phyloP scores from a whole-genome alignment of 2,329 filamentous ascomycete species.

The Neofusicoccum laricinum region DNA sequence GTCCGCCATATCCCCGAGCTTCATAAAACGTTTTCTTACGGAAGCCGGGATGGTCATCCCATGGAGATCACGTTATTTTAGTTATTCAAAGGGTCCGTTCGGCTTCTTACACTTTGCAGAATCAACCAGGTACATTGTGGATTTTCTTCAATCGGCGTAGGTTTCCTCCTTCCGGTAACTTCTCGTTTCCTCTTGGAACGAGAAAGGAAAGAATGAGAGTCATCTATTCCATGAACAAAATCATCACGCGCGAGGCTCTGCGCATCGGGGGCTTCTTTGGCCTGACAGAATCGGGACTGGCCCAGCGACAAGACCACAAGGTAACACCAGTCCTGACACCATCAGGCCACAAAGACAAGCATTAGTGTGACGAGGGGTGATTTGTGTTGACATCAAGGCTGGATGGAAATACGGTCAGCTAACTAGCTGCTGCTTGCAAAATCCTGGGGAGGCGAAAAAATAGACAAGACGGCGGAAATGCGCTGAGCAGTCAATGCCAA shows the following conservation, averaged over 20 bases:
- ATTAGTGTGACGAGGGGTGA: conserved; percentile 6
- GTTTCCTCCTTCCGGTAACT: conserved; percentile 1
- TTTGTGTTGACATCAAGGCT: neutral
- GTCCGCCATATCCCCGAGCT: neutral
- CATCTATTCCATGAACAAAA: neutral
- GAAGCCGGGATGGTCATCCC: neutral
- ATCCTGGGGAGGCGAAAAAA: neutral
- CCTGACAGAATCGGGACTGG: neutral
- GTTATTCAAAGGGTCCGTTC: neutral
- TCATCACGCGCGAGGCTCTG: neutral
- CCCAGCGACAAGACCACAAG: neutral
- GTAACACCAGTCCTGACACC: neutral
- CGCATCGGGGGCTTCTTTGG: neutral
- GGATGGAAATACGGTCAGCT: neutral
- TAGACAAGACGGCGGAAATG: neutral
- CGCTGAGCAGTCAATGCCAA: neutral
- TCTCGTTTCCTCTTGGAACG: neutral
- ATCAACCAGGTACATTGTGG: conserved; percentile 21
- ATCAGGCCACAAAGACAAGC: neutral
- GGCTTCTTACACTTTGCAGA: conserved; percentile 17
- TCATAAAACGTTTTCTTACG: neutral
- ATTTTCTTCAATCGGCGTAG: neutral
- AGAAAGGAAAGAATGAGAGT: neutral
- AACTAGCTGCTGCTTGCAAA: neutral
- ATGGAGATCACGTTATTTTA: neutral